Evolutionary conservation across 345 rosid species (phyloP).

Genomic region (Boechera stricta): DNA sequence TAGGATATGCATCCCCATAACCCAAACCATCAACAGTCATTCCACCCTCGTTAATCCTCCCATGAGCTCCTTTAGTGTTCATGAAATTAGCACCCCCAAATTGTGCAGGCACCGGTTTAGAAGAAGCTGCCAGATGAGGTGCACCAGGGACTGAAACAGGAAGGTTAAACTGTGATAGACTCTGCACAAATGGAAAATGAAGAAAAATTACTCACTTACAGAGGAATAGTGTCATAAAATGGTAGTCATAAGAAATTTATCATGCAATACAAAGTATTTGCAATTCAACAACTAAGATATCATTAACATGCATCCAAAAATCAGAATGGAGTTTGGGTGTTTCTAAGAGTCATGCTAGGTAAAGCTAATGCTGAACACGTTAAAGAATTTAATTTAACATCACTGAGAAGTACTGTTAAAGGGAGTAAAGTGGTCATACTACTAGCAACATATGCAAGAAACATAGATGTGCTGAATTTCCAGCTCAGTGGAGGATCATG

Average conservation of each 20-base stretch:
- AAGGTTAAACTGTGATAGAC: slow-evolving; percentile 97
- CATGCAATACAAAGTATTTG: slow-evolving; percentile 19
- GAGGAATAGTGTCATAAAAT: slow-evolving; percentile 2
- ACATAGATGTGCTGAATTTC: slow-evolving; percentile 5
- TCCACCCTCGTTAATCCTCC: slow-evolving; percentile 54
- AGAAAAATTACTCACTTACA: slow-evolving; percentile 39
- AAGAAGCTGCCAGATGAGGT: slow-evolving; percentile 64
- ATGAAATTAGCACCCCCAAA: slow-evolving; percentile 62
- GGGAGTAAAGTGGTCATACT: slow-evolving; percentile 15
- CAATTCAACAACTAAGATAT: slow-evolving; percentile 1
- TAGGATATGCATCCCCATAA: slow-evolving; percentile 61
- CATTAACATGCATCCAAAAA: slow-evolving; percentile 15
- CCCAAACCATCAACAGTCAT: slow-evolving; percentile 62
- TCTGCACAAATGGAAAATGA: slow-evolving; percentile 63
- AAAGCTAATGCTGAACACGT: slow-evolving; percentile 14
- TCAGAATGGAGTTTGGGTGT: slow-evolving; percentile 8
- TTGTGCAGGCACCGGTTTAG: slow-evolving; percentile 58
- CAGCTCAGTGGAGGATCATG: slow-evolving; percentile 17
- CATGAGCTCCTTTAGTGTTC: slow-evolving; percentile 51
- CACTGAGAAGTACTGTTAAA: slow-evolving; percentile 7
- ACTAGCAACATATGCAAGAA: slow-evolving; percentile 27
- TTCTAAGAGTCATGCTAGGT: slow-evolving; percentile 24
- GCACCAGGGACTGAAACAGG: slow-evolving; percentile 88
- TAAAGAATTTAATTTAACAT: not conserved
- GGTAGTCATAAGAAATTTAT: not conserved